Evolutionary conservation across 2,329 filamentous ascomycete species (phyloP), one percentile per base, ranked within the genome.

Genomic region (Hymenoscyphus occultus): DNA sequence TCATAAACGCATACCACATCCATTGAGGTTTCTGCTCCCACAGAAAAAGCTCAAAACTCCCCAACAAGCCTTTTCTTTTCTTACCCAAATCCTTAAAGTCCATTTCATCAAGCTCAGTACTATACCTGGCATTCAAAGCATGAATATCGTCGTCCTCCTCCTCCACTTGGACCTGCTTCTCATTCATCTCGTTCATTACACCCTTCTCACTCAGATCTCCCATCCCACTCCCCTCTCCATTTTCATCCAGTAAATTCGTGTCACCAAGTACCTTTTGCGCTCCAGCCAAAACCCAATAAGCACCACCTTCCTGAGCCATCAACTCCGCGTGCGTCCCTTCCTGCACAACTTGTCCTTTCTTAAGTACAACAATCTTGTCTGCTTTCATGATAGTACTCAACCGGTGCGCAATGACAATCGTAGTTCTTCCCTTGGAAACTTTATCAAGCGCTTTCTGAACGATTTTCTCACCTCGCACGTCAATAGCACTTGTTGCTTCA

Each of bases 361-460:
- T 83, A 62, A 96, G 77, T 0, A 96, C 92, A 7, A 93, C 80
- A 62, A 96, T 96, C 45, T 87, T 85, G 73, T 96, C 89, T 3
- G 92, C 91, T 68, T 90, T 86, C 75, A 87, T 89, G 71, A 92
- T 82, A 78, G 90, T 93, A 0, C 88, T 90, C 2, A 93, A 80
- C 3, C 90, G 82, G 76, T 93, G 71, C 19, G 86, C 86, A 65
- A 89, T 86, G 9, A 85, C 80, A 59, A 90, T 85, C 0, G 86
- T 89, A 0, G 87, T 90, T 19, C 86, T 78, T 39, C 81, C 80
- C 54, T 78, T 76, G 0, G 84, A 84, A 0, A 87, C 79, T 16
- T 79, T 78, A 64, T 82, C 80, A 13, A 86, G 77, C 0, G 84
- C 84, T 51, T 78, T 76, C 71, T 86, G 84, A 1, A 87, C 84